Evolutionary conservation across 805 yeast genomes (phyloP), one percentile per base, ranked within the genome.

Genomic region (Kazachstania bromeliacearum): DNA sequence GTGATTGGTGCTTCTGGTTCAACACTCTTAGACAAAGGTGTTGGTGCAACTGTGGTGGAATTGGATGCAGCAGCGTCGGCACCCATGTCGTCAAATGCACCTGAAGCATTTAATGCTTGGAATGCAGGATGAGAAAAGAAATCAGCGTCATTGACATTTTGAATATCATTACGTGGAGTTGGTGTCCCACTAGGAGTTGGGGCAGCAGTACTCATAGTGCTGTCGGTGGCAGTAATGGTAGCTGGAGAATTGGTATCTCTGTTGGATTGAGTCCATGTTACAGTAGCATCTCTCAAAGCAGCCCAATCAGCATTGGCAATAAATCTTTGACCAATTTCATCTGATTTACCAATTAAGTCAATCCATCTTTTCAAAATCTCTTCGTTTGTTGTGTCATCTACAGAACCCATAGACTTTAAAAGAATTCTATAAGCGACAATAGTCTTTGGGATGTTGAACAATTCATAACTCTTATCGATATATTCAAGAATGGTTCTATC

Each of bases 271-370:
- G 62, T 50, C 61, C 61, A 59, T 4, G 62, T 57, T 7, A 59
- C 57, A 5, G 92, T 82, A 15, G 89, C 84, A 55, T 79, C 87
- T 62, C 88, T 74, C 39, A 83, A 58, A 2, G 89, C 81, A 27
- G 84, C 79, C 89, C 89, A 82, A 60, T 81, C 89, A 8, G 92
- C 89, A 54, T 75, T 77, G 5, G 89, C 87, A 46, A 82, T 77
- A 52, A 77, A 79, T 27, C 58, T 61, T 59, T 71, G 73, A 8
- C 76, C 75, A 34, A 66, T 68, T 31, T 58, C 59, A 23, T 69
- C 71, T 40, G 78, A 76, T 44, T 73, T 68, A 27, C 43, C 33
- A 28, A 77, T 58, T 31, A 71, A 59, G 33, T 71, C 68, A 40
- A 66, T 63, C 85, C 85, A 79, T 43, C 67, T 66, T 22, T 57